A percentile compares a stretch with the other conserved stretches of the same genome.
Conservation (phyloP, 2,329 filamentous ascomycete genomes). For the Fusarium sterilihyphosum region DNA sequence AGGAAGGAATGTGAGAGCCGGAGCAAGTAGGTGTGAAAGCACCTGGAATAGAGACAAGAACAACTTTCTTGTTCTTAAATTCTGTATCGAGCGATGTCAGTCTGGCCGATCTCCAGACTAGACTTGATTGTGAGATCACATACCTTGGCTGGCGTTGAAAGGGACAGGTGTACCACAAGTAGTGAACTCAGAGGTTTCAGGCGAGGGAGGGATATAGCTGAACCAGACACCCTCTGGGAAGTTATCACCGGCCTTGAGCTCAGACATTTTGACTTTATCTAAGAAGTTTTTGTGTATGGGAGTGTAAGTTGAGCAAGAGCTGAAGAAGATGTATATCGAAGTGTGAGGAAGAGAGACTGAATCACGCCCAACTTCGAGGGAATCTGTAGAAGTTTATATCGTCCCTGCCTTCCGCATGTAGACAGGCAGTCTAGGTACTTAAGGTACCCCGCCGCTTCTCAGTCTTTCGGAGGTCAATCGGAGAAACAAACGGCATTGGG, state of each 20-base stretch:
- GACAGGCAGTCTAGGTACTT: not conserved
- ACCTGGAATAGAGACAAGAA: conserved; percentile 68
- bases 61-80: conserved; percentile 65
- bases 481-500: conserved; percentile 31
- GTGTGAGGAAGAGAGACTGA: conserved; percentile 1
- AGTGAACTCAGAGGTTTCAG: conserved; percentile 74
- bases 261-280: conserved; percentile 57
- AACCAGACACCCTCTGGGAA: conserved; percentile 87
- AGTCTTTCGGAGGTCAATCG: conserved; percentile 37
- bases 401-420: conserved; percentile 8
- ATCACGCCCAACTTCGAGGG: not conserved
- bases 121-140: conserved; percentile 28
- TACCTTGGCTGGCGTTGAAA: conserved; percentile 82
- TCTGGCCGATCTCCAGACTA: conserved; percentile 2
- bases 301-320: not conserved
- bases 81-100: conserved; percentile 49
- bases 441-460: conserved; percentile 5
- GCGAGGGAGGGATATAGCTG: conserved; percentile 82
- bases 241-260: conserved; percentile 81
- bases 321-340: conserved; percentile 2
- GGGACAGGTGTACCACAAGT: conserved; percentile 81
- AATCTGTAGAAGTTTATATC: conserved; percentile 29
- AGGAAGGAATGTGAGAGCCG: conserved; percentile 81
- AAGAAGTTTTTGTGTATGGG: not conserved
- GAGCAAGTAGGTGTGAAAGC: conserved; percentile 92